Evolutionary conservation across 2,329 filamentous ascomycete species (phyloP).

Genomic region (Paradendryphiella salina): DNA sequence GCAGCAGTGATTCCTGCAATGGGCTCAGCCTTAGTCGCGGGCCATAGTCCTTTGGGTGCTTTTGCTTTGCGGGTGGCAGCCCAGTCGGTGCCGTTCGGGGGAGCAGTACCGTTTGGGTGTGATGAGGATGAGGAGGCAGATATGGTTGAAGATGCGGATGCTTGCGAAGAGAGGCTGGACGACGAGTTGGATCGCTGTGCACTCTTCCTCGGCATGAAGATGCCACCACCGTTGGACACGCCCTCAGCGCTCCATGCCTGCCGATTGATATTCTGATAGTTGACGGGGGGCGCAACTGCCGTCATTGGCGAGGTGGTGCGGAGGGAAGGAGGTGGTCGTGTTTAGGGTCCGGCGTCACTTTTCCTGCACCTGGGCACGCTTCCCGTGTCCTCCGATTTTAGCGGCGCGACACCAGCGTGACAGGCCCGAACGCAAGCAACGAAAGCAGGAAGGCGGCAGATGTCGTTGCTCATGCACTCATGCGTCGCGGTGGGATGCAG

Average conservation of each 20-base stretch:
- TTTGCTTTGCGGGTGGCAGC: conserved; percentile 53
- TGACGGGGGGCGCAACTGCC: conserved; percentile 67
- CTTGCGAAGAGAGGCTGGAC: conserved; percentile 70
- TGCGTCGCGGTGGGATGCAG: conserved; percentile 26
- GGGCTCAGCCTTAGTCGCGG: conserved; percentile 66
- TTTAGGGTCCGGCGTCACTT: conserved; percentile 30
- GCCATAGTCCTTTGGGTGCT: conserved; percentile 62
- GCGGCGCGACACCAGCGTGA: conserved; percentile 37
- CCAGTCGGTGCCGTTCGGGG: conserved; percentile 46
- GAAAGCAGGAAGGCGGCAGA: conserved; percentile 15
- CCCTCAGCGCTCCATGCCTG: conserved; percentile 65
- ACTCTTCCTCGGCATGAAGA: conserved; percentile 85
- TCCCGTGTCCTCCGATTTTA: conserved; percentile 34
- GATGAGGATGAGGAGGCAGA: conserved; percentile 57
- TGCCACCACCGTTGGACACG: conserved; percentile 65
- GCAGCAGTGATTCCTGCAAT: conserved; percentile 65
- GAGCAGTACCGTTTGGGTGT: conserved; percentile 63
- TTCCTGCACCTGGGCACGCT: conserved; percentile 18
- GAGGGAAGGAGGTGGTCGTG: conserved; percentile 23
- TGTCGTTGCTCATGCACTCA: conserved; percentile 34
- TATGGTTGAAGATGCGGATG: conserved; percentile 68
- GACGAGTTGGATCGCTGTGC: conserved; percentile 88
- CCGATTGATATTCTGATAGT: conserved; percentile 63
- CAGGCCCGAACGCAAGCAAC: conserved; percentile 26
- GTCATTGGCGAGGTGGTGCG: conserved; percentile 56